Evolutionary conservation across 2,329 filamentous ascomycete genomes (phyloP).

Genomic region (Aspergillus sojae): DNA sequence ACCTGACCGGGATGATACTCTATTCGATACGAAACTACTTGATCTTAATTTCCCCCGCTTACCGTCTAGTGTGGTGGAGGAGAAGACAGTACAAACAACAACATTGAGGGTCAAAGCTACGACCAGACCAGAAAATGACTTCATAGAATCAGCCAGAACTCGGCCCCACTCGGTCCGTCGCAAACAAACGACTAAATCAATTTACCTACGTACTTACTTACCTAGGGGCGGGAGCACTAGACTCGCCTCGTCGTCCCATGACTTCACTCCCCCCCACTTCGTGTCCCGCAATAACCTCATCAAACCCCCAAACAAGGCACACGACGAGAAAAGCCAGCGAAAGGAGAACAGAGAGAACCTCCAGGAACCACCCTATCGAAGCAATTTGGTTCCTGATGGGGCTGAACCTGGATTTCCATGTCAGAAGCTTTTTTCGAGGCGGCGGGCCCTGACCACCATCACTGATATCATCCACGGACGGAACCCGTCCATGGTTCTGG

Average conservation of each 20-base stretch:
- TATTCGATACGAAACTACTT: no score
- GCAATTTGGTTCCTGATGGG: neutral
- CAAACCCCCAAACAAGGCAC: neutral
- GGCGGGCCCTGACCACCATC: neutral
- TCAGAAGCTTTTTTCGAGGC: neutral
- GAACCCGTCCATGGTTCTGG: neutral
- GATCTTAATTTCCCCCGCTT: neutral
- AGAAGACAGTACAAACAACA: neutral
- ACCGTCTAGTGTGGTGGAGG: neutral
- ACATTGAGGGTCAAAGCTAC: neutral
- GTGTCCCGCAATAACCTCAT: neutral
- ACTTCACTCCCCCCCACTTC: conserved; percentile 4
- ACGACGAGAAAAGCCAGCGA: neutral
- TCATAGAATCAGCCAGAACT: conserved; percentile 4
- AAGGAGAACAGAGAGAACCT: neutral
- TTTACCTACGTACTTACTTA: neutral
- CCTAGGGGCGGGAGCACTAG: neutral
- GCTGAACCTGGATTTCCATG: neutral
- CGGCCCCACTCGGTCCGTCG: neutral
- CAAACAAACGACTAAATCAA: neutral
- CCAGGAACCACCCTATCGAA: neutral
- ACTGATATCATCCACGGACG: neutral
- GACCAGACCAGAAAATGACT: neutral
- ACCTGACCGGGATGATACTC: neutral
- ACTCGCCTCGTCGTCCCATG: neutral